phyloP scores from a whole-genome alignment of 2,329 filamentous ascomycete genomes.

The Westerdykella ornata region DNA sequence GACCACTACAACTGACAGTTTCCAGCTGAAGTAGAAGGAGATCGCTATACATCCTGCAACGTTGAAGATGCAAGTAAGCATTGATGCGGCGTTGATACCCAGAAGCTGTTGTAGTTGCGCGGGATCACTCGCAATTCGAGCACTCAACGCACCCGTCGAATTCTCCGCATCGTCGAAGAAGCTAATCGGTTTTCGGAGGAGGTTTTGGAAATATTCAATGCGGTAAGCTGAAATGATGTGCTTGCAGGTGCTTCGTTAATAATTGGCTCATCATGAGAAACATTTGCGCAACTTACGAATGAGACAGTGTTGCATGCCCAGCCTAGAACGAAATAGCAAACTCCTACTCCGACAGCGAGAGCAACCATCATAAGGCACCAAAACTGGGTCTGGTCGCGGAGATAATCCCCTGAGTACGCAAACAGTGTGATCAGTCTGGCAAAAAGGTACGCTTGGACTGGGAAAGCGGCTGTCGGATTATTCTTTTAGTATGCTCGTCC shows the following conservation, averaged over 20 bases:
- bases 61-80: conserved; percentile 71
- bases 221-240: conserved; percentile 61
- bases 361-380: conserved; percentile 41
- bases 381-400: conserved; percentile 17
- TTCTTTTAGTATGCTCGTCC: conserved; percentile 74
- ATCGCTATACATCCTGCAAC: conserved; percentile 64
- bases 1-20: conserved; percentile 73
- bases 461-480: conserved; percentile 44
- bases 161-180: conserved; percentile 89
- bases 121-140: conserved; percentile 42
- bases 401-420: conserved; percentile 12
- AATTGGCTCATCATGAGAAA: neutral
- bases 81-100: conserved; percentile 56
- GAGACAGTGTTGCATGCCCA: conserved; percentile 23
- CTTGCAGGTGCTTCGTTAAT: conserved; percentile 6
- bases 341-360: conserved; percentile 15
- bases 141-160: conserved; percentile 74
- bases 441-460: conserved; percentile 21
- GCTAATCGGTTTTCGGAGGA: conserved; percentile 84
- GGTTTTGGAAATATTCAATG: conserved; percentile 71
- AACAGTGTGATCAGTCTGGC: conserved; percentile 20
- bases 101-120: conserved; percentile 22
- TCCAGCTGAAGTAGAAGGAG: conserved; percentile 70
- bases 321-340: conserved; percentile 19
- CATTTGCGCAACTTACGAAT: conserved; percentile 8